Base-by-base conservation (phyloP, 2,329 filamentous ascomycete genomes). In the Alternaria rosae region DNA sequence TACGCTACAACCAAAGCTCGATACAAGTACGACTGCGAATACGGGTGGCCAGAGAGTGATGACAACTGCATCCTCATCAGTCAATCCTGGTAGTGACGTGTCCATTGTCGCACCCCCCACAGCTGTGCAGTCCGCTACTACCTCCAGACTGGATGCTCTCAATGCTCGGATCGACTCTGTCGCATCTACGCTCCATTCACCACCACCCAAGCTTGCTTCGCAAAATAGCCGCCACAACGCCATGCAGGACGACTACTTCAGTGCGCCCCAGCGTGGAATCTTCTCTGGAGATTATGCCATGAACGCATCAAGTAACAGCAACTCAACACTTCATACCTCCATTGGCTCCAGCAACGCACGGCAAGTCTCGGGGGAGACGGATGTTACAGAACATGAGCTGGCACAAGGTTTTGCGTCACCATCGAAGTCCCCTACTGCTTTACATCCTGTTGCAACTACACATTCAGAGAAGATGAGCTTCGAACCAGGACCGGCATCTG, bases 401-500 rank as follows among this genome's bases (percentile, higher is more conserved):
- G 26, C 13, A 42, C 32, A 55, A 32, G 32, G 5, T 15, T 23
- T 38, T 28, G 38, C 45, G 21, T 21, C 28, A 30, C 43, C 26
- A 45, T 6, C 25, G n/a, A 47, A 38, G 3, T 13, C 28, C 10
- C 17, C 25, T n/a, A 23, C 8, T 41, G 17, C 41, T 23, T 15
- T 26, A 8, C 9, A 17, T 9, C 21, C 25, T 9, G 17, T 23
- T 9, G 41, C 38, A 2, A 30, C 21, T 9, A 30, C 56, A 20
- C 35, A 26, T 26, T 20, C 30, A n/a, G 41, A 48, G 3, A 25
- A 64, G 6, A 17, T 30, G 6, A 53, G 23, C 30, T 32, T 50
- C n/a, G 59, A 62, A 20, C 48, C 57, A 23, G 64, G 57, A 25
- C 47, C 35, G 21, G 28, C 61, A 11, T 11, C 45, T 13, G 41